phyloP scores from a whole-genome alignment of 768 basidiomycete genomes.

The Boletus tylopilopsis region DNA sequence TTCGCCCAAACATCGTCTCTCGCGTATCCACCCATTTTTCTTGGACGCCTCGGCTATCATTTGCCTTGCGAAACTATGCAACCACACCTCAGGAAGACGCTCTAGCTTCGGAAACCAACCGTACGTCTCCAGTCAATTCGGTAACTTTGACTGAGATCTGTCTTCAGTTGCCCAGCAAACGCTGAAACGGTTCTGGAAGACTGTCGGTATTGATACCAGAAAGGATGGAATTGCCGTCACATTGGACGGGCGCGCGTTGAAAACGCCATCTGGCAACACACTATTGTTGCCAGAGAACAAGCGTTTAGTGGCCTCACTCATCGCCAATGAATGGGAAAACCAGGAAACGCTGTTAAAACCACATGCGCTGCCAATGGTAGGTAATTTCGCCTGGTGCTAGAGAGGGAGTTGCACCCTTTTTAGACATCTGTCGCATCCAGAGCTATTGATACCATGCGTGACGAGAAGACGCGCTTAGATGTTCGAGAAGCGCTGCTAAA shows the following conservation, averaged over 20 bases:
- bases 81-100: slow-evolving; percentile 37
- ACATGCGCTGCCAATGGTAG: slow-evolving; percentile 87
- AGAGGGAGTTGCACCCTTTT: slow-evolving; percentile 6
- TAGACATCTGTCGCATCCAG: slow-evolving; percentile 91
- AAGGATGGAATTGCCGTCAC: slow-evolving; percentile 56
- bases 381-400: slow-evolving; percentile 12
- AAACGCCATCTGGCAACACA: slow-evolving; percentile 81
- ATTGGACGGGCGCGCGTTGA: slow-evolving; percentile 79
- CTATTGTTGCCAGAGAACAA: slow-evolving; percentile 70
- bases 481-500: slow-evolving; percentile 68
- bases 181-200: slow-evolving; percentile 91
- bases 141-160: slow-evolving; percentile 1
- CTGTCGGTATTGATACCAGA: slow-evolving; percentile 69
- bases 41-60: background rate
- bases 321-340: slow-evolving; percentile 97
- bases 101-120: slow-evolving; percentile 58
- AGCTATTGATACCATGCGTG: slow-evolving; percentile 76
- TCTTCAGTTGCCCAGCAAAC: slow-evolving; percentile 78
- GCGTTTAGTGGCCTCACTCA: slow-evolving; percentile 70
- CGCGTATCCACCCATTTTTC: background rate
- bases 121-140: slow-evolving; percentile 34
- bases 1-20: slow-evolving; percentile 3
- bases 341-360: slow-evolving; percentile 83
- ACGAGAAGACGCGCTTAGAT: slow-evolving; percentile 51
- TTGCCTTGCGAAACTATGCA: slow-evolving; percentile 9